These are phyloP conservation scores for Macrolepiota fuliginosa DNA, from an alignment of 768 basidiomycete genomes.

Conservation along the genomic window DNA sequence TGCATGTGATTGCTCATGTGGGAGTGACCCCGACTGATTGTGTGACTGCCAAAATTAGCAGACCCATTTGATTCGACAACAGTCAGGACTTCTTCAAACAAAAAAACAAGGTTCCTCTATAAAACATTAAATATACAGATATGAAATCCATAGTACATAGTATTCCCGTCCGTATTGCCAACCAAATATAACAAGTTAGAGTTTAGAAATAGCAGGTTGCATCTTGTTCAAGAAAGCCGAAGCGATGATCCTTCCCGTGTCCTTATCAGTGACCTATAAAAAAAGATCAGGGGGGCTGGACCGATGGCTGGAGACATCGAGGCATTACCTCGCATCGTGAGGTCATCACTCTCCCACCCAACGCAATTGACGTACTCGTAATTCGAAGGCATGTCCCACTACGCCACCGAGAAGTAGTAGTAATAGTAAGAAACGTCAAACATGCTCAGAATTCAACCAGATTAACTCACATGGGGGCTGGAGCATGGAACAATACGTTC, in stretches of 20 bases:
- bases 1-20: background rate
- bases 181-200: conserved; percentile 33
- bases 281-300: conserved; percentile 16
- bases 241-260: conserved; percentile 55
- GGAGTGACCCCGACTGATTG: background rate
- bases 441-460: background rate
- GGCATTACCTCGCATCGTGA: conserved; percentile 61
- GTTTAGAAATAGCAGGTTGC: conserved; percentile 56
- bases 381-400: conserved; percentile 63
- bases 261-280: conserved; percentile 55
- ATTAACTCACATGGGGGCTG: conserved; percentile 54
- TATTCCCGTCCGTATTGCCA: background rate
- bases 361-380: conserved; percentile 59
- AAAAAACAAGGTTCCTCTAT: background rate
- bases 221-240: conserved; percentile 72
- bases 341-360: conserved; percentile 70
- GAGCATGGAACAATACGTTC: conserved; percentile 69
- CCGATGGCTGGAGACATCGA: too few species aligned
- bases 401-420: too few species aligned
- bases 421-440: conserved; percentile 11
- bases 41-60: too few species aligned
- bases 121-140: background rate
- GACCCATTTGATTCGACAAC: too few species aligned
- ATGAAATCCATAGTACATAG: background rate
- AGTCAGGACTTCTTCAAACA: too few species aligned